Evolutionary conservation across 2,329 filamentous ascomycete genomes (phyloP).

Genomic region (Didymella pomorum): DNA sequence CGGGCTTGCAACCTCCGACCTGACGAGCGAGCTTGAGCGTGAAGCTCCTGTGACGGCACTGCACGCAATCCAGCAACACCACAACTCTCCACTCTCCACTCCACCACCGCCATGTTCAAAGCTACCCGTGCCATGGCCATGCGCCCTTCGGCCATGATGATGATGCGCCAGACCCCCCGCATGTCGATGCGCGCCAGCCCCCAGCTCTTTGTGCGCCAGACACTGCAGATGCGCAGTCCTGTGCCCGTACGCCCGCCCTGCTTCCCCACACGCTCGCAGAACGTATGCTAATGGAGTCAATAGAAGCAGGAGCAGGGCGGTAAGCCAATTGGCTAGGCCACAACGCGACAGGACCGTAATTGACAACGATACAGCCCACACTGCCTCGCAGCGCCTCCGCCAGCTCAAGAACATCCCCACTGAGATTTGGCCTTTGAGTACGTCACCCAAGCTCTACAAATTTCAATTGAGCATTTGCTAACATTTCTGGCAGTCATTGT

Average conservation of each 20-base stretch:
- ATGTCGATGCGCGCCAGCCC: slow-evolving; percentile 51
- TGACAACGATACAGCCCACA: slow-evolving; percentile 73
- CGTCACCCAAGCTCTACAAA: slow-evolving; percentile 45
- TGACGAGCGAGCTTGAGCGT: slow-evolving; percentile 25
- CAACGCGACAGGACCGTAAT: slow-evolving; percentile 21
- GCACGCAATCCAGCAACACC: slow-evolving; percentile 36
- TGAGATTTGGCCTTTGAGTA: slow-evolving; percentile 95
- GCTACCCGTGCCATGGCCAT: slow-evolving; percentile 51
- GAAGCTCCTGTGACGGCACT: slow-evolving; percentile 41
- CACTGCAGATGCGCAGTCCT: slow-evolving; percentile 64
- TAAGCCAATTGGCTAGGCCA: slow-evolving; percentile 52
- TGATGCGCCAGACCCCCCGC: slow-evolving; percentile 49
- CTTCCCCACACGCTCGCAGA: slow-evolving; percentile 9
- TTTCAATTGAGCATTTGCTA: slow-evolving; percentile 23
- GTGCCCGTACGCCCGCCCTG: slow-evolving; percentile 69
- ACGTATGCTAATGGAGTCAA: slow-evolving; percentile 51
- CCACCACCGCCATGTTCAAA: slow-evolving; percentile 43
- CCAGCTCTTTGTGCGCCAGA: slow-evolving; percentile 49
- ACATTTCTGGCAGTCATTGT: slow-evolving; percentile 71
- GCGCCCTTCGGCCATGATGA: slow-evolving; percentile 53
- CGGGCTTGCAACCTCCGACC: slow-evolving; percentile 35
- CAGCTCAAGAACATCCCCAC: slow-evolving; percentile 88
- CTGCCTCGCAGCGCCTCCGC: slow-evolving; percentile 92
- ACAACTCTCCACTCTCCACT: slow-evolving; percentile 35
- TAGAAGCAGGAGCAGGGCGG: slow-evolving; percentile 72